Percentiles rank a stretch among this genome's conserved stretches.
phyloP scores from a whole-genome alignment of 345 rosid genomes.

The Moricandia arvensis region DNA sequence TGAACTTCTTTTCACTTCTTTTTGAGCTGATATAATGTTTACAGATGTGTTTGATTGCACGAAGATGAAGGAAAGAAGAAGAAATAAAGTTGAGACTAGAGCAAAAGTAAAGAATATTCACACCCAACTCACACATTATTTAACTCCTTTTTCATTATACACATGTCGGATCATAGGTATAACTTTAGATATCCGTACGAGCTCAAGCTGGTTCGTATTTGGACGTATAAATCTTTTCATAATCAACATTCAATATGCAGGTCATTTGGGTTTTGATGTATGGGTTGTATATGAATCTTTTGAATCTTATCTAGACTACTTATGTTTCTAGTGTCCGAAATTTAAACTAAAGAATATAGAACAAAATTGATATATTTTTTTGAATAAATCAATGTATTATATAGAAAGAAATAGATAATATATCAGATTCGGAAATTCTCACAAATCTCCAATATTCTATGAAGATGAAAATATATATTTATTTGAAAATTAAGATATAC shows the following conservation, averaged over 20 bases:
- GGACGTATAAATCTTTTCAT: background rate
- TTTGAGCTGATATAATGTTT: slow-evolving; percentile 24
- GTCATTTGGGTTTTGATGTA: background rate
- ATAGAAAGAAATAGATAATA: background rate
- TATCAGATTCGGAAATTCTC: too few species aligned
- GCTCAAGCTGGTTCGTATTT: background rate
- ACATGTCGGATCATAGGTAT: background rate
- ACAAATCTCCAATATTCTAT: too few species aligned
- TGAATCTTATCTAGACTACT: background rate
- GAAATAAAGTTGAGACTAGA: background rate
- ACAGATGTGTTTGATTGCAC: slow-evolving; percentile 26
- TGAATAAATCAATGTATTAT: background rate
- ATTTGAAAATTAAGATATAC: too few species aligned
- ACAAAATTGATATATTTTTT: background rate
- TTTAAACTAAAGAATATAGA: background rate
- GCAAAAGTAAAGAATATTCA: background rate
- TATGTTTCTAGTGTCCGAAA: background rate
- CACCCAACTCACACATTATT: slow-evolving; percentile 2
- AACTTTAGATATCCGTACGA: background rate
- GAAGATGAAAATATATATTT: too few species aligned
- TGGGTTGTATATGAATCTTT: background rate
- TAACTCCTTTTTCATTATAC: background rate
- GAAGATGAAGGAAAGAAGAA: background rate
- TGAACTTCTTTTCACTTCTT: slow-evolving; percentile 35
- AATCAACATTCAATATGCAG: background rate